Evolutionary conservation across 129 eudicot species (phyloP).

Genomic region (Flaveria trinervia): DNA sequence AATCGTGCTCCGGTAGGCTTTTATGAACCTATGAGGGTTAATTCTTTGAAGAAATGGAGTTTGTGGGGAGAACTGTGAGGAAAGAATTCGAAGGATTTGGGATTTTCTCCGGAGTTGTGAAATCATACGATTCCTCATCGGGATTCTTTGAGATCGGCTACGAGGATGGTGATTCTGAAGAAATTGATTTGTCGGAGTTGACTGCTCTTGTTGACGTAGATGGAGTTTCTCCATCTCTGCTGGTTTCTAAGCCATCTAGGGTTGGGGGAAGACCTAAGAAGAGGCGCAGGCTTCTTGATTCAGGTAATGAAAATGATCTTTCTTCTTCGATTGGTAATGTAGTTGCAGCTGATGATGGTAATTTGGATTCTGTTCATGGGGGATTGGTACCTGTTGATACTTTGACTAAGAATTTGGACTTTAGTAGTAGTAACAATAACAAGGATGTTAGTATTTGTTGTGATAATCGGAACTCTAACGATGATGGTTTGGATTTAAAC

Average conservation of each 20-base stretch:
- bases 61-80: slow-evolving; percentile 59
- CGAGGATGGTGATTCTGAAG: slow-evolving; percentile 71
- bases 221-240: slow-evolving; percentile 4
- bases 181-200: slow-evolving; percentile 40
- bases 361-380: slow-evolving; percentile 24
- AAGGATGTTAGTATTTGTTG: slow-evolving; percentile 17
- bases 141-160: slow-evolving; percentile 57
- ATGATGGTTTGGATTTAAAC: slow-evolving; percentile 30
- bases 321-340: slow-evolving; percentile 23
- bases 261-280: slow-evolving; percentile 39
- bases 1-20: not conserved
- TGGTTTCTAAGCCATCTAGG: slow-evolving; percentile 4
- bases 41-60: slow-evolving; percentile 51
- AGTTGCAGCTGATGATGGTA: slow-evolving; percentile 5
- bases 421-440: slow-evolving; percentile 16
- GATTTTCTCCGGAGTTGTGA: slow-evolving; percentile 48
- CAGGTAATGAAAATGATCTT: slow-evolving; percentile 41
- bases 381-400: slow-evolving; percentile 6
- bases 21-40: slow-evolving; percentile 14
- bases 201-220: slow-evolving; percentile 34
- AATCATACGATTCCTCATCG: slow-evolving; percentile 50
- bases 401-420: slow-evolving; percentile 22
- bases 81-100: slow-evolving; percentile 55
- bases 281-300: slow-evolving; percentile 29
- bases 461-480: slow-evolving; percentile 9